Conservation (phyloP, 257 asterid genomes). For the Solanum pinnatisectum region DNA sequence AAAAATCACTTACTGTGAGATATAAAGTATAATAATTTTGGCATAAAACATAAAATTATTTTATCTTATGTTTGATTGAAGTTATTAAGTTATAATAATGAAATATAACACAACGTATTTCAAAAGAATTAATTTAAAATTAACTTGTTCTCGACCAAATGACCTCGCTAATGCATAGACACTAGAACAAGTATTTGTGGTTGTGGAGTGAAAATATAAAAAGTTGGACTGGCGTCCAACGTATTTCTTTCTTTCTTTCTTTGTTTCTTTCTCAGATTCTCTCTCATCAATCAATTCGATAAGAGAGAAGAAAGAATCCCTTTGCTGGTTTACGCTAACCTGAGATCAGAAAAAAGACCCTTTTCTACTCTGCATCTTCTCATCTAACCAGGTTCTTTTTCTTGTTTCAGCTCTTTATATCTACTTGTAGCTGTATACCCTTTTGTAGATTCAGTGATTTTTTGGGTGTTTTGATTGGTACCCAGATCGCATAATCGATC, state of each 20-base stretch:
- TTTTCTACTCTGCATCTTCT: background rate
- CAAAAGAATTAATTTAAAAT: rapidly evolving
- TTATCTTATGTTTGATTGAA: no score
- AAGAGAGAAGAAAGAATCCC: background rate
- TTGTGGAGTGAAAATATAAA: background rate
- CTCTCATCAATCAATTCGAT: conserved; percentile 11
- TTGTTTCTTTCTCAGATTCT: conserved; percentile 1
- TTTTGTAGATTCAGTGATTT: background rate
- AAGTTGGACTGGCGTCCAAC: conserved; percentile 2
- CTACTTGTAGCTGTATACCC: background rate
- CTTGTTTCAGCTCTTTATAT: background rate
- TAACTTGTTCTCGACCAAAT: background rate
- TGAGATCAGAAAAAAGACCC: background rate
- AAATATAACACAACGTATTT: no score
- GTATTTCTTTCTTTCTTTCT: background rate
- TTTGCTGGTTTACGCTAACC: background rate
- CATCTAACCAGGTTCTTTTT: background rate
- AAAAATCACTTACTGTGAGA: rapidly evolving
- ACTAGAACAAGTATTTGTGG: background rate
- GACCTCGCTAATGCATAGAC: background rate
- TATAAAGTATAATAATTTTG: no score
- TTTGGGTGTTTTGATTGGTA: background rate
- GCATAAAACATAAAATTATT: no score
- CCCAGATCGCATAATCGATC: background rate
- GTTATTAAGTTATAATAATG: no score